phyloP scores from a whole-genome alignment of 2,329 filamentous ascomycete genomes.

The Pseudogymnoascus sp. region DNA sequence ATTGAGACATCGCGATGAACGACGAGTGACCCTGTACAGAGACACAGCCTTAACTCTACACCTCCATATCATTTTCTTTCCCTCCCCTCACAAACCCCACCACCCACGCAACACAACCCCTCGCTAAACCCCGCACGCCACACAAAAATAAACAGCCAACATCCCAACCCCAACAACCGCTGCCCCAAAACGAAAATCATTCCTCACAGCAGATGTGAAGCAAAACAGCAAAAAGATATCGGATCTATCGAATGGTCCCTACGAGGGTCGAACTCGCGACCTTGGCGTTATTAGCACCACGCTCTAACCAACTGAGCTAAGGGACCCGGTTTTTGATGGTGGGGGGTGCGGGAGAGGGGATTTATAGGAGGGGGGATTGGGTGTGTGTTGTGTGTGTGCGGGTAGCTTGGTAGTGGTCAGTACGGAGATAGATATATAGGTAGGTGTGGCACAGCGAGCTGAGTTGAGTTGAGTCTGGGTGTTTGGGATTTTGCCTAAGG shows the following conservation, averaged over 20 bases:
- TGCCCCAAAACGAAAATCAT: neutral
- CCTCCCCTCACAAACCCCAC: neutral
- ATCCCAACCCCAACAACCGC: neutral
- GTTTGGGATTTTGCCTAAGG: no score
- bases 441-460: no score
- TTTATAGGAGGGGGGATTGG: neutral
- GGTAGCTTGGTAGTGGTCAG: no score
- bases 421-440: neutral
- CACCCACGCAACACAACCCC: neutral
- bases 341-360: neutral
- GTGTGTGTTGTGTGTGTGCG: neutral
- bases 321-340: neutral
- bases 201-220: neutral
- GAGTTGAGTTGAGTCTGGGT: no score
- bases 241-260: neutral
- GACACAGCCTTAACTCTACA: neutral
- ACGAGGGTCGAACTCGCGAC: constrained; percentile 1
- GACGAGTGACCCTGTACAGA: neutral
- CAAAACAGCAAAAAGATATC: neutral
- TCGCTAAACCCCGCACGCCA: neutral
- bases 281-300: constrained; percentile 2
- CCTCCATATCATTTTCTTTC: neutral
- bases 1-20: neutral
- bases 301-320: constrained; percentile 2
- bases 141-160: no score